Evolutionary conservation across 2,329 filamentous ascomycete genomes (phyloP).

Genomic region (Aspergillus cejpii): DNA sequence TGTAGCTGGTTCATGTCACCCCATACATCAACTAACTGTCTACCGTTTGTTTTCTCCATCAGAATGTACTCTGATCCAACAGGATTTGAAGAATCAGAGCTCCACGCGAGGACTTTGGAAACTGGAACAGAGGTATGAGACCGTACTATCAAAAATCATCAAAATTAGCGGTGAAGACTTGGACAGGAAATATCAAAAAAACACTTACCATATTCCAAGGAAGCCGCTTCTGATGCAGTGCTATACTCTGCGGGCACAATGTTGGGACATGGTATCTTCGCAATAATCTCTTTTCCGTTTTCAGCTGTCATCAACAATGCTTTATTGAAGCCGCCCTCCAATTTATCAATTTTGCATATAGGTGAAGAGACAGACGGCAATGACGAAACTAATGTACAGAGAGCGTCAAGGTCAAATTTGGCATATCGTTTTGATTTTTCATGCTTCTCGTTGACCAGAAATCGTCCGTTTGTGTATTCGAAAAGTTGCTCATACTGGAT

Average conservation of each 20-base stretch:
- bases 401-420: constrained; percentile 24
- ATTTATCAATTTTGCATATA: constrained; percentile 26
- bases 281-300: constrained; percentile 19
- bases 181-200: too few species aligned
- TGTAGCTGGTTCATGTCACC: constrained; percentile 20
- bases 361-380: constrained; percentile 16
- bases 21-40: constrained; percentile 28
- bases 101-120: constrained; percentile 25
- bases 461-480: constrained; percentile 25
- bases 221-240: constrained; percentile 23
- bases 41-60: constrained; percentile 29
- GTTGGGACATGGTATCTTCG: constrained; percentile 19
- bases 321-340: constrained; percentile 26
- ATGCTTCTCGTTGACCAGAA: constrained; percentile 24
- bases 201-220: constrained; percentile 22
- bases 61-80: constrained; percentile 34
- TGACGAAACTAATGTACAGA: constrained; percentile 24
- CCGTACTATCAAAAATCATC: constrained; percentile 18
- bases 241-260: constrained; percentile 14
- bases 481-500: constrained; percentile 15
- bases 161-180: background rate
- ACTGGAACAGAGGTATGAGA: constrained; percentile 20
- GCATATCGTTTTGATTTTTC: constrained; percentile 22
- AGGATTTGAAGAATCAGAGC: constrained; percentile 21
- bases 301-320: constrained; percentile 20